phyloP scores from a whole-genome alignment of 495 filamentous ascomycete genomes.

The Choiromyces venosus region DNA sequence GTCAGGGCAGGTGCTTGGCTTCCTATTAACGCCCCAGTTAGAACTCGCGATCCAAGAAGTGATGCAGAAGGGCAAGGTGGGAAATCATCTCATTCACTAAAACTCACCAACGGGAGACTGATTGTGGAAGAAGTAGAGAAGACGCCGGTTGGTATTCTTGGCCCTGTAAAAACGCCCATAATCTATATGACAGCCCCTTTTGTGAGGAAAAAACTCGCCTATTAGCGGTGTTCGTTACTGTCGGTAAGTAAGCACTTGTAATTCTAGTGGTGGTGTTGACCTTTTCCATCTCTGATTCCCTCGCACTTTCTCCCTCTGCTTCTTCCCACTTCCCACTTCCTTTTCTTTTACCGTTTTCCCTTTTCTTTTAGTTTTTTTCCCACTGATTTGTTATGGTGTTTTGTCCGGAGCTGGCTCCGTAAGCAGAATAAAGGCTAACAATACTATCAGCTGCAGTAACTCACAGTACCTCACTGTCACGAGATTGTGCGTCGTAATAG shows the following conservation, averaged over 20 bases:
- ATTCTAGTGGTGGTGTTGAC: neutral
- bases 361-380: neutral
- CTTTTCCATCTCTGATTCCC: neutral
- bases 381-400: neutral
- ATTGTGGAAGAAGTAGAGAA: neutral
- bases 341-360: neutral
- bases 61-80: neutral
- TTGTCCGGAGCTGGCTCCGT: neutral
- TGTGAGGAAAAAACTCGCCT: neutral
- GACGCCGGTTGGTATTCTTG: neutral
- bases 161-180: neutral
- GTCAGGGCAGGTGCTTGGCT: neutral
- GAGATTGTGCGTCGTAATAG: neutral
- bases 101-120: neutral
- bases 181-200: neutral
- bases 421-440: neutral
- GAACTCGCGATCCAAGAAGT: neutral
- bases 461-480: neutral
- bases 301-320: neutral
- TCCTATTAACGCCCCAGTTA: neutral
- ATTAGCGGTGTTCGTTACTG: neutral
- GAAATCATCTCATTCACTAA: neutral
- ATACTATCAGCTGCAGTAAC: neutral
- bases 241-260: neutral
- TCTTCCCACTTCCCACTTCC: neutral